phyloP scores from a whole-genome alignment of 2,329 filamentous ascomycete species.

The Fusarium verticillioides region DNA sequence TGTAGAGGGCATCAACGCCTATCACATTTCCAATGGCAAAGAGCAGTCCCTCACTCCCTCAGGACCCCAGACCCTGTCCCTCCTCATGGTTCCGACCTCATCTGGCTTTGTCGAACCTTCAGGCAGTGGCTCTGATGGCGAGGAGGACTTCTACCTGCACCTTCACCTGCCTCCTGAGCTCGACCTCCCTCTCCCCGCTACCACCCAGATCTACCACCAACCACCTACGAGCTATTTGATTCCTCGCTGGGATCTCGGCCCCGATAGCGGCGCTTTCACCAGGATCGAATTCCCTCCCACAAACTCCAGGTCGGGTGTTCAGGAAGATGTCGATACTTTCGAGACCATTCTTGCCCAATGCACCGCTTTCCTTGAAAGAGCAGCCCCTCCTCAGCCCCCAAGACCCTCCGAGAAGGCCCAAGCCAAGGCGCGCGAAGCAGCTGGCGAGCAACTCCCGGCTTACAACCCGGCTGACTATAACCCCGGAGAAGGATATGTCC shows the following conservation, averaged over 20 bases:
- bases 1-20: constrained; percentile 88
- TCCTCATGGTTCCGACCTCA: constrained; percentile 95
- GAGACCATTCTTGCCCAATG: constrained; percentile 98
- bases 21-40: constrained; percentile 88
- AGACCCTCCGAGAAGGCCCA: constrained; percentile 48
- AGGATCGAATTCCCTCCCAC: constrained; percentile 87
- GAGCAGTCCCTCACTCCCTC: constrained; percentile 85
- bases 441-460: constrained; percentile 60
- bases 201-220: constrained; percentile 97
- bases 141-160: constrained; percentile 97
- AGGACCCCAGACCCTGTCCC: constrained; percentile 88
- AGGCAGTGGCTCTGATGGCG: constrained; percentile 68
- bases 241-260: constrained; percentile 92
- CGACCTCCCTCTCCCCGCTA: constrained; percentile 91
- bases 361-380: constrained; percentile 91
- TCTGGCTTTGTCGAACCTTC: constrained; percentile 71
- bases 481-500: constrained; percentile 81
- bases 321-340: constrained; percentile 95
- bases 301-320: constrained; percentile 76
- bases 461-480: constrained; percentile 88
- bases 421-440: constrained; percentile 55
- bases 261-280: constrained; percentile 89
- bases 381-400: constrained; percentile 66
- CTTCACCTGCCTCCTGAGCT: constrained; percentile 94
- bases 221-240: constrained; percentile 93